These are phyloP conservation scores for Globisporangium abappressorium DNA, from an alignment of 352 stramenopile genomes.

Conservation along the genomic window DNA sequence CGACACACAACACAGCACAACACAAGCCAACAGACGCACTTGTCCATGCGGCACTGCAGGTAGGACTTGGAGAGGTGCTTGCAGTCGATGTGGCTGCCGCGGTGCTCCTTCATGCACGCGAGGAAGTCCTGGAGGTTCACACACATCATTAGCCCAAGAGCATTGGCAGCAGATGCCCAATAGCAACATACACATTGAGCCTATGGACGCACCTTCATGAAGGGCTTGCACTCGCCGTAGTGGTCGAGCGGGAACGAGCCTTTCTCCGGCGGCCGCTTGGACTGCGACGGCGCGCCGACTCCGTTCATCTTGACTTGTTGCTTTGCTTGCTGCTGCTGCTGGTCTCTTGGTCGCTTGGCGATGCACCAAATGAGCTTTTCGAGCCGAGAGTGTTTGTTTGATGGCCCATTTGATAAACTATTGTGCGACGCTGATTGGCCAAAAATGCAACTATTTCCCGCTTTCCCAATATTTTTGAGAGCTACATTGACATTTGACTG, in stretches of 20 bases:
- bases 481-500: not conserved
- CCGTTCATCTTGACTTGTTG: slow-evolving; percentile 59
- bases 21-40: slow-evolving; percentile 36
- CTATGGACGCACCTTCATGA: slow-evolving; percentile 60
- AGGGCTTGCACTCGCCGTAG: slow-evolving; percentile 86
- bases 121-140: slow-evolving; percentile 56
- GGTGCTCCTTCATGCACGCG: slow-evolving; percentile 77
- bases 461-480: not conserved
- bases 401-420: not conserved
- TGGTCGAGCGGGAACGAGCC: slow-evolving; percentile 90
- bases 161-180: not conserved
- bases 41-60: slow-evolving; percentile 88
- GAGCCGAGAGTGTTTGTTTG: not conserved
- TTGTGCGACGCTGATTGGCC: not conserved
- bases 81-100: slow-evolving; percentile 87
- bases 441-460: not conserved
- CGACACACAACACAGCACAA: not conserved
- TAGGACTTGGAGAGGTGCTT: slow-evolving; percentile 87
- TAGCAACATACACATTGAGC: slow-evolving; percentile 9
- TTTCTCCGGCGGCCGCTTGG: slow-evolving; percentile 84
- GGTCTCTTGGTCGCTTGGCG: not conserved
- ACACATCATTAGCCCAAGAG: not conserved
- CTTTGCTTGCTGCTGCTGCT: not conserved
- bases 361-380: not conserved
- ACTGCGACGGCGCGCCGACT: slow-evolving; percentile 62